Evolutionary conservation across 2,329 filamentous ascomycete species (phyloP).

Genomic region (Cordyceps cicadae): DNA sequence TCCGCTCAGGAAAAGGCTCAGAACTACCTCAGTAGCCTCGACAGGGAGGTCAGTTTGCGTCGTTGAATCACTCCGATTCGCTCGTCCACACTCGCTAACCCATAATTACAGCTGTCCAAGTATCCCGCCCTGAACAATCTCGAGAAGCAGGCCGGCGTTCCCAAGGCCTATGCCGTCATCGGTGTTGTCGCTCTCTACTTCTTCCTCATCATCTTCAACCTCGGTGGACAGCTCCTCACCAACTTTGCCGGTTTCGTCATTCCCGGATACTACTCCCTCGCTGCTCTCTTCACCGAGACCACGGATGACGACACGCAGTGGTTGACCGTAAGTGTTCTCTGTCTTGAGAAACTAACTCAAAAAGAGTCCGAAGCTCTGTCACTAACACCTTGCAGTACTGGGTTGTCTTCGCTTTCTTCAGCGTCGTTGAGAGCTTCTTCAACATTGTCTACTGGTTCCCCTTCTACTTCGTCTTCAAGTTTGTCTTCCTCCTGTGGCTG

Average conservation of each 20-base stretch:
- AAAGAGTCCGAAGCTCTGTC: background rate
- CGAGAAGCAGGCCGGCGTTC: constrained; percentile 73
- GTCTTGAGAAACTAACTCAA: background rate
- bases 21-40: constrained; percentile 68
- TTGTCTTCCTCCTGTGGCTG: constrained; percentile 94
- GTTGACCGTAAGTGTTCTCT: constrained; percentile 51
- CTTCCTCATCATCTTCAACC: constrained; percentile 88
- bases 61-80: background rate
- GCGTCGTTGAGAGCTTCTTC: constrained; percentile 72
- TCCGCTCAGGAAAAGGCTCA: constrained; percentile 68
- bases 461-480: constrained; percentile 99
- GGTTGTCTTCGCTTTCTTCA: constrained; percentile 78
- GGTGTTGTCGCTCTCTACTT: constrained; percentile 74
- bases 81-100: background rate
- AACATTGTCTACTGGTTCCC: constrained; percentile 91
- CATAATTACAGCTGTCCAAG: constrained; percentile 60
- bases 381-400: constrained; percentile 60
- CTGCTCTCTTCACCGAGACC: constrained; percentile 62
- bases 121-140: constrained; percentile 77
- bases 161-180: constrained; percentile 77
- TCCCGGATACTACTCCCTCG: constrained; percentile 76
- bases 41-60: constrained; percentile 61
- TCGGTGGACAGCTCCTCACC: constrained; percentile 78
- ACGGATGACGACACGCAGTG: constrained; percentile 78
- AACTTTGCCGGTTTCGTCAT: constrained; percentile 79